These are phyloP conservation scores for Neoboletus brunneissimus DNA, from an alignment of 768 basidiomycete genomes.

Conservation along the genomic window DNA sequence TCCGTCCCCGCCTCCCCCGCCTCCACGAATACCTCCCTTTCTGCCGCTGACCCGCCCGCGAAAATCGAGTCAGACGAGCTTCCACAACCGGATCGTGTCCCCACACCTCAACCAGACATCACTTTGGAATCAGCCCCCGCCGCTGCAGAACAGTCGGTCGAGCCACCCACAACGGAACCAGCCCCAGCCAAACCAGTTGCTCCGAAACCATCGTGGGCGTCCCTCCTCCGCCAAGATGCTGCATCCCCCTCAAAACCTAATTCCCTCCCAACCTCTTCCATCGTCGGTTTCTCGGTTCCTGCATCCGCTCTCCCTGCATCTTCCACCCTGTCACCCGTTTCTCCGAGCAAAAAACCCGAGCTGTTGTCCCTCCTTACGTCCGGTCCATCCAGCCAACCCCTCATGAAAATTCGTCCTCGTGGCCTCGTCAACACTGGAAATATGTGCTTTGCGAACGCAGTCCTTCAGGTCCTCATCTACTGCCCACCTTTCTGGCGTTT, in stretches of 20 bases:
- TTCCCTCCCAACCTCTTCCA: conserved; percentile 63
- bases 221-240: conserved; percentile 53
- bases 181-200: conserved; percentile 25
- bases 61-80: conserved; percentile 3
- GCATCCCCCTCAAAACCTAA: conserved; percentile 41
- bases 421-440: conserved; percentile 94
- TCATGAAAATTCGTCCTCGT: conserved; percentile 53
- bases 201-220: conserved; percentile 73
- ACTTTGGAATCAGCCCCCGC: background rate
- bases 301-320: conserved; percentile 37
- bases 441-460: conserved; percentile 96
- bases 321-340: conserved; percentile 27
- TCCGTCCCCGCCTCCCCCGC: conserved; percentile 52
- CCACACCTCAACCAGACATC: conserved; percentile 11
- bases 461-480: conserved; percentile 87
- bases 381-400: conserved; percentile 27
- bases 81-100: conserved; percentile 12
- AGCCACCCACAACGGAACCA: background rate
- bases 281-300: conserved; percentile 73
- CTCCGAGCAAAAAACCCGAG: conserved; percentile 44
- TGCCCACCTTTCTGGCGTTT: conserved; percentile 82
- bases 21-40: conserved; percentile 60
- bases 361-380: conserved; percentile 53
- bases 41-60: conserved; percentile 32
- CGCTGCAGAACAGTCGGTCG: background rate